Base-by-base conservation (phyloP, 2,329 filamentous ascomycete genomes). In the Fusarium torulosum region DNA sequence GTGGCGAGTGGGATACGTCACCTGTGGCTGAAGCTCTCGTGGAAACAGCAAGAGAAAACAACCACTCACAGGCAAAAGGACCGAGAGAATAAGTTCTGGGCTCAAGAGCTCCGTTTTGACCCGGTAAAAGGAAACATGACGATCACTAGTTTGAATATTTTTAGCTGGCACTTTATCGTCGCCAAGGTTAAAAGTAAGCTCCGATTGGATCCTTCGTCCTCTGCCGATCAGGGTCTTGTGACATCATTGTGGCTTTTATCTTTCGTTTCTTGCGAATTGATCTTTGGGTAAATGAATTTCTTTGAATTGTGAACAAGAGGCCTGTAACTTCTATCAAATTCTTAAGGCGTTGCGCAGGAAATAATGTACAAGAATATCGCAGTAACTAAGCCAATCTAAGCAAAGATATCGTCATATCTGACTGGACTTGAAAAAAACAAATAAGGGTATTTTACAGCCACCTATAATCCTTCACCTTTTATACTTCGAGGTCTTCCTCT, bases 1-100 rank as follows among this genome's bases (percentile, higher is more conserved):
- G 73, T 74, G 73, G 73, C 73, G 67, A 68, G 62, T 62, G 57
- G 37, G 50, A 31, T 73, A 72, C 73, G 73, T 75, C 66, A 75
- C 69, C 27, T 68, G 71, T 74, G 71, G 71, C 71, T 71, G 63
- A 50, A 55, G 63, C 60, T 68, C 15, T 27, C n/a, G 37, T 37
- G 59, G 37, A 23, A 37, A 25, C 52, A 27, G 25, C 20, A 50
- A 7, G 3, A 42, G 20, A 23, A 20, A 51, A 37, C 15, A 29
- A 25, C 52, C 59, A 52, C 41, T 59, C 29, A 46, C 14, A 31
- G 9, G 25, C 35, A n/a, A 37, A 37, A 37, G 4, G 17, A 14
- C 41, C 8, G 3, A n/a, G 4, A 14, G 7, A 13, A 23, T 17
- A 11, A 25, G 37, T n/a, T 37, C 38, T 37, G 25, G 35, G 33